Evolutionary conservation across 1,284 basidiomycete genomes (phyloP).

Genomic region (Agaricales sp.): DNA sequence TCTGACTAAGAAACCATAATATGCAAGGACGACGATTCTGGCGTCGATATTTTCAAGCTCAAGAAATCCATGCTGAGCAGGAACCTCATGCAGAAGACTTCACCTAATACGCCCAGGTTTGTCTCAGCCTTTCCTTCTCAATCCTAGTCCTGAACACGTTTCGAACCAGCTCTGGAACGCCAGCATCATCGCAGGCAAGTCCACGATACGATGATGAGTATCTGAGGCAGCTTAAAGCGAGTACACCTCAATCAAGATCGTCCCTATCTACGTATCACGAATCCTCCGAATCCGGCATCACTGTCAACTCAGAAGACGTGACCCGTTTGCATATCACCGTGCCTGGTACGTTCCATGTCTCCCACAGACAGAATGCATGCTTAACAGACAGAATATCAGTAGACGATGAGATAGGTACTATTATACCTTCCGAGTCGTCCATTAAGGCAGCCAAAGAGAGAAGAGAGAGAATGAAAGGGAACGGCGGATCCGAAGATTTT

Average conservation of each 20-base stretch:
- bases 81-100: neutral
- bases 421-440: slow-evolving; percentile 69
- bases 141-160: too few relatives aligned
- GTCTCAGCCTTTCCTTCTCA: too few relatives aligned
- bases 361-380: neutral
- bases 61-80: neutral
- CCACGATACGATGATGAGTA: slow-evolving; percentile 72
- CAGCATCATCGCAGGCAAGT: slow-evolving; percentile 12
- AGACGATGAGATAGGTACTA: slow-evolving; percentile 23
- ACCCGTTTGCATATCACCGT: neutral
- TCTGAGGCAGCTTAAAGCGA: slow-evolving; percentile 76
- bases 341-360: neutral
- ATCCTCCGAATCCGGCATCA: slow-evolving; percentile 41
- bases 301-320: slow-evolving; percentile 36
- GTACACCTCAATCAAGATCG: slow-evolving; percentile 54
- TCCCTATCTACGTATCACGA: slow-evolving; percentile 24
- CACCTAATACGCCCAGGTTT: neutral
- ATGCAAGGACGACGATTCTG: neutral
- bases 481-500: slow-evolving; percentile 50
- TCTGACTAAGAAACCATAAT: neutral
- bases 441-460: slow-evolving; percentile 74
- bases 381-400: neutral
- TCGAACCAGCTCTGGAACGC: neutral
- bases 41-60: neutral
- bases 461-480: slow-evolving; percentile 51